phyloP scores from a whole-genome alignment of 352 stramenopile species.

The Blastocystis sp. region DNA sequence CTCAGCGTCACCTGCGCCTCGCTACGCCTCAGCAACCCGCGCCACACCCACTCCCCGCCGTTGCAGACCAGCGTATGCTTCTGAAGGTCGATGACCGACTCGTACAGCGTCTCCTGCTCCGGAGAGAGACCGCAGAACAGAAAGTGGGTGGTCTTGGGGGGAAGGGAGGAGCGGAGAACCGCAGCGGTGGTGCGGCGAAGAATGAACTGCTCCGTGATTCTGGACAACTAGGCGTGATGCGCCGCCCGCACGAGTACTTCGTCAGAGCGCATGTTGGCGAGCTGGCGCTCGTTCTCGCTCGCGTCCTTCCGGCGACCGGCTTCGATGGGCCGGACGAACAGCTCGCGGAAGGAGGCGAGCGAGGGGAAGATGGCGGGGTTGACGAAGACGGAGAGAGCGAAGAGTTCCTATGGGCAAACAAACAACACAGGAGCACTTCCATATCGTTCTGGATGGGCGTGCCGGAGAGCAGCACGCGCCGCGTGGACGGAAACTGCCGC shows the following conservation, averaged over 20 bases:
- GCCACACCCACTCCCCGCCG: neutral
- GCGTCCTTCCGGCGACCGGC: constrained; percentile 5
- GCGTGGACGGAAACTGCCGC: constrained; percentile 37
- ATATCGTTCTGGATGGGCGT: constrained; percentile 77
- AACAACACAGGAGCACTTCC: constrained; percentile 28
- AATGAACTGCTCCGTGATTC: constrained; percentile 66
- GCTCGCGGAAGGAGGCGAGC: constrained; percentile 74
- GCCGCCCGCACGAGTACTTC: neutral
- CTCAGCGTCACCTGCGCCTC: neutral
- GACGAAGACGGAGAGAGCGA: constrained; percentile 76
- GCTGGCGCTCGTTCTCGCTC: neutral
- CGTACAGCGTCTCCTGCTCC: constrained; percentile 52
- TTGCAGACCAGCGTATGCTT: constrained; percentile 5
- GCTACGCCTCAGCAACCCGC: neutral
- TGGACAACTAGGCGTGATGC: neutral
- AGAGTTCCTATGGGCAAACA: constrained; percentile 74
- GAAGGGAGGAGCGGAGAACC: constrained; percentile 44
- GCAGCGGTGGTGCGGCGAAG: constrained; percentile 68
- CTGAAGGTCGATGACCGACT: constrained; percentile 8
- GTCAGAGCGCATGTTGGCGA: constrained; percentile 40
- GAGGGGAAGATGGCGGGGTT: constrained; percentile 75
- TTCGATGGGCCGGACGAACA: constrained; percentile 76
- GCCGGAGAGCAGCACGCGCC: constrained; percentile 75
- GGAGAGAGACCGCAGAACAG: constrained; percentile 63
- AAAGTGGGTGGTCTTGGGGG: constrained; percentile 69